A percentile compares a stretch with the other conserved stretches of the same genome.
phyloP scores from a whole-genome alignment of 2,329 filamentous ascomycete species.

The Nemania serpens region DNA sequence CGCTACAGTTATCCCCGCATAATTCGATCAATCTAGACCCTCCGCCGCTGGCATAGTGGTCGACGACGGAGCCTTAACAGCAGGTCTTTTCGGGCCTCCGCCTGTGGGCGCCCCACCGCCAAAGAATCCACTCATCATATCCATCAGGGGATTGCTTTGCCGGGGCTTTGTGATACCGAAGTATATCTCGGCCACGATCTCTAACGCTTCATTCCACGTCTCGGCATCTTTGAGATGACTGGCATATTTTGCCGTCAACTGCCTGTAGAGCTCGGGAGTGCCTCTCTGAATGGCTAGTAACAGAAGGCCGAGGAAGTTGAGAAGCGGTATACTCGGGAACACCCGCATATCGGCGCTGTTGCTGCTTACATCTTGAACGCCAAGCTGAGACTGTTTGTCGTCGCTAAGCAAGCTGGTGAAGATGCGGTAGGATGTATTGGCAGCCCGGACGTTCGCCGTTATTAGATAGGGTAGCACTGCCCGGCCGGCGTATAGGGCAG shows the following conservation, averaged over 20 bases:
- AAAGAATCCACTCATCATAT: slow-evolving; percentile 97
- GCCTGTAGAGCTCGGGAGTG: slow-evolving; percentile 75
- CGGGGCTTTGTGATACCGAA: slow-evolving; percentile 88
- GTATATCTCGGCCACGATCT: slow-evolving; percentile 94
- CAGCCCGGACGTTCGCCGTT: slow-evolving; percentile 86
- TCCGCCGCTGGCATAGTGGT: slow-evolving; percentile 59
- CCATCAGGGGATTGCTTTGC: slow-evolving; percentile 90
- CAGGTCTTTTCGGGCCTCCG: slow-evolving; percentile 45
- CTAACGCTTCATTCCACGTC: slow-evolving; percentile 80
- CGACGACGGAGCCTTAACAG: slow-evolving; percentile 51
- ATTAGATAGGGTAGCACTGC: slow-evolving; percentile 90
- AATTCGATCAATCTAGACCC: slow-evolving; percentile 58
- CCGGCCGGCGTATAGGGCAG: slow-evolving; percentile 82
- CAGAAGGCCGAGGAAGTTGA: slow-evolving; percentile 91
- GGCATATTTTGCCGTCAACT: slow-evolving; percentile 81
- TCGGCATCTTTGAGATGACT: slow-evolving; percentile 75
- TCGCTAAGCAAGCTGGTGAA: slow-evolving; percentile 70
- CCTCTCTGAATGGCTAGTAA: slow-evolving; percentile 83
- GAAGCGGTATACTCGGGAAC: slow-evolving; percentile 87
- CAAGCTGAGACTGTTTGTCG: slow-evolving; percentile 61
- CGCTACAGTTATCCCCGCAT: slow-evolving; percentile 13
- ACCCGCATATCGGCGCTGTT: slow-evolving; percentile 74
- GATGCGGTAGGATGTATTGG: slow-evolving; percentile 78
- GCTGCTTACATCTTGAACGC: slow-evolving; percentile 79
- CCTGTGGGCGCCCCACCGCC: slow-evolving; percentile 62